Evolutionary conservation across 1,284 basidiomycete genomes (phyloP), one percentile per base, ranked within the genome.

Genomic region (Tilletia indica): DNA sequence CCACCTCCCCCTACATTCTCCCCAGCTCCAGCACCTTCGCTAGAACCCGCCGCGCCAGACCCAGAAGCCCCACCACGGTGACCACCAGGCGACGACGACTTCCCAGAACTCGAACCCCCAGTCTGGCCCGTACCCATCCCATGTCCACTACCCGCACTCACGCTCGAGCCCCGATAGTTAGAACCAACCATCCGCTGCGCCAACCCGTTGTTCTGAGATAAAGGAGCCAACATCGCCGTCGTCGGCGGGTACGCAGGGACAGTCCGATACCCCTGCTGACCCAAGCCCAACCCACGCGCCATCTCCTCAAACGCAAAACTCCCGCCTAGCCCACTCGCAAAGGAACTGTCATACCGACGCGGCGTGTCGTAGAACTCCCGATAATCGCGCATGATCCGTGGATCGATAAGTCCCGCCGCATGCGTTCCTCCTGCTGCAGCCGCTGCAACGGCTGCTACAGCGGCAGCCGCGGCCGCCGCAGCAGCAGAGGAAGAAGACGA

Each of bases 251-350:
- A 79, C 0, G 78, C 76, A 6, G 81, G 64, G 31, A 54, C 42
- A 36, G 21, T 66, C 14, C 73, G 48, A 42, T 70, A 64, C 19
- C 71, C 70, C 25, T 78, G 76, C 67, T 79, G 79, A 34, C 39
- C 75, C 45, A 68, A 51, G 4, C 76, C 76, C 6, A 82, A 71
- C 0, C 78, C 77, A 11, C 80, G 74, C n/a, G 80, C 80, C 80
- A 82, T 82, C 68, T 81, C 80, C 66, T 82, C 80, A 56, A 81
- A 82, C 0, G 80, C 80, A 63, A 82, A 81, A 63, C 79, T 80
- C 49, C 81, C 80, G 45, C 78, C 80, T 12, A 74, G 73, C 0
- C 76, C 78, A 38, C 77, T 75, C 49, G 75, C 72, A 39, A 68
- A 74, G 39, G 70, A 64, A 5, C 54, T 68, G 19, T 79, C 75